phyloP scores from a whole-genome alignment of 805 yeast species.

The Yamadazyma insecticola region DNA sequence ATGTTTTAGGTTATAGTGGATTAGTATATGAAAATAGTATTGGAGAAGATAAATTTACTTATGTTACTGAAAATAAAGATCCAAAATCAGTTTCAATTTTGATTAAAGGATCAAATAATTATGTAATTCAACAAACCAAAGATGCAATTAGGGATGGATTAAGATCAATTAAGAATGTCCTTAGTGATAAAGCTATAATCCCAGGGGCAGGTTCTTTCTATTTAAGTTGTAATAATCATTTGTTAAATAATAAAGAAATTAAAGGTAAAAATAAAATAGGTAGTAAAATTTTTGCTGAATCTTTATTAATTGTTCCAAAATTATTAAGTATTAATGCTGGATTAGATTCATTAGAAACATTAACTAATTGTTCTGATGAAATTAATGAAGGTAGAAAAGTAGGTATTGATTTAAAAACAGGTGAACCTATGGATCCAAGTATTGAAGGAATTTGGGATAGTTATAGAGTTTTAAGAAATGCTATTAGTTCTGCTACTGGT shows the following conservation, averaged over 20 bases:
- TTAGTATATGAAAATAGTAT: slow-evolving; percentile 85
- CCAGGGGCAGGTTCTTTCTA: slow-evolving; percentile 99
- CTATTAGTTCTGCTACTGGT: slow-evolving; percentile 87
- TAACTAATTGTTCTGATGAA: slow-evolving; percentile 87
- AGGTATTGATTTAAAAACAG: slow-evolving; percentile 86
- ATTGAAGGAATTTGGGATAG: slow-evolving; percentile 97
- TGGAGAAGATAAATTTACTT: slow-evolving; percentile 97
- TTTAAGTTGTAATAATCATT: slow-evolving; percentile 71
- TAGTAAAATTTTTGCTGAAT: slow-evolving; percentile 89
- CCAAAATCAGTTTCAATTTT: slow-evolving; percentile 90
- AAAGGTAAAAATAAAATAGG: slow-evolving; percentile 91
- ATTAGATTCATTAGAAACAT: slow-evolving; percentile 83
- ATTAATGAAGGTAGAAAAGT: slow-evolving; percentile 74
- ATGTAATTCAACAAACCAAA: slow-evolving; percentile 84
- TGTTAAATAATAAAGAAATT: slow-evolving; percentile 47
- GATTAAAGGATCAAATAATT: slow-evolving; percentile 89
- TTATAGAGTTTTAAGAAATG: slow-evolving; percentile 89
- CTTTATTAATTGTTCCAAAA: slow-evolving; percentile 86
- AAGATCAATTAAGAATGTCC: slow-evolving; percentile 87
- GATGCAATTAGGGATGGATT: slow-evolving; percentile 98
- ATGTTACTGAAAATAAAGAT: slow-evolving; percentile 82
- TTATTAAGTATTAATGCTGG: slow-evolving; percentile 91
- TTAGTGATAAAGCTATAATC: slow-evolving; percentile 77
- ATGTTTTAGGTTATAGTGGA: slow-evolving; percentile 83
- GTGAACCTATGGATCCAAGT: slow-evolving; percentile 94